Conservation (phyloP, 176 grass and related monocot species). For the sorghum (Sorghum bicolor) region Sorghum_bicolor_NCBIv3 NC_012870.2:11187001-11187500, state of each 20-base stretch:
- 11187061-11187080: not conserved
- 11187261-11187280: not conserved
- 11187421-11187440: not conserved
- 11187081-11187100: not conserved
- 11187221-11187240: not conserved
- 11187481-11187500: conserved; percentile 4
- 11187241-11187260: not conserved
- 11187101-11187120: conserved; percentile 2
- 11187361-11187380: not conserved
- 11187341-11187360: not conserved
- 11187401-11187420: not conserved
- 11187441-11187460: not conserved
- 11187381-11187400: not conserved
- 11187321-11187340: not conserved
- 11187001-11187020: not conserved
- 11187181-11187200: conserved; percentile 24
- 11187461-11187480: conserved; percentile 6
- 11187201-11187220: not conserved
- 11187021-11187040: not conserved
- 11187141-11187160: not conserved
- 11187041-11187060: not conserved
- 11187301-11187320: not conserved
- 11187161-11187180: not conserved
- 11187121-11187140: conserved; percentile 19
- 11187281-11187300: not conserved